A percentile compares a stretch with the other conserved stretches of the same genome.
Conservation (phyloP, 176 grass and related monocot species). For the Dactylis glomerata region DNA sequence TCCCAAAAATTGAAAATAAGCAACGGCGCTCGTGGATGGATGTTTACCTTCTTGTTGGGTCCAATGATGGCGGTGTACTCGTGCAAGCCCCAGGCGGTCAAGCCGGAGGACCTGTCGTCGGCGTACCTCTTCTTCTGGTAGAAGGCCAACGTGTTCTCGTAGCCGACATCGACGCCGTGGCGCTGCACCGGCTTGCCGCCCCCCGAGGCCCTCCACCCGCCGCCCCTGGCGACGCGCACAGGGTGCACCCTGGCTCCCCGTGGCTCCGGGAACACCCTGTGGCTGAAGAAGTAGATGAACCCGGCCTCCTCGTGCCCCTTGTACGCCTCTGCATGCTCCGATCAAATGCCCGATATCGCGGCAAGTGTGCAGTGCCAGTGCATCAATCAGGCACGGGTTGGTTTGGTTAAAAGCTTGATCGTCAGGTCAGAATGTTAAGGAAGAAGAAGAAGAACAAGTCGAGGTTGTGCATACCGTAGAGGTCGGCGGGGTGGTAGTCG, state of each 20-base stretch:
- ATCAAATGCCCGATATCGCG: neutral
- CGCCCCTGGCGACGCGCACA: neutral
- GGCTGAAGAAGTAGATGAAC: conserved; percentile 35
- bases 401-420: neutral
- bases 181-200: neutral
- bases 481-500: conserved; percentile 23
- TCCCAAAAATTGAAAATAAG: no score
- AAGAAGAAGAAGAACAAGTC: neutral
- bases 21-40: neutral
- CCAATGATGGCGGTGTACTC: conserved; percentile 7
- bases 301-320: neutral
- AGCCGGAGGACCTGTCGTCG: rapidly evolving
- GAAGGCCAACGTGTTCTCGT: conserved; percentile 25
- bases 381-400: neutral
- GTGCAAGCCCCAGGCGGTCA: conserved; percentile 29
- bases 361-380: neutral
- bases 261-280: neutral
- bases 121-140: neutral
- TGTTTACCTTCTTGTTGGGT: neutral
- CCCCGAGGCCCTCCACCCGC: conserved; percentile 27
- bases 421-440: neutral
- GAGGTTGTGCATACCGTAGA: conserved; percentile 4
- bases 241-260: neutral
- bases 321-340: conserved; percentile 3
- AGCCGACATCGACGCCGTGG: neutral